Evolutionary conservation across 2,329 filamentous ascomycete species (phyloP), one percentile per base, ranked within the genome.

Genomic region (Cladosporium sp.): DNA sequence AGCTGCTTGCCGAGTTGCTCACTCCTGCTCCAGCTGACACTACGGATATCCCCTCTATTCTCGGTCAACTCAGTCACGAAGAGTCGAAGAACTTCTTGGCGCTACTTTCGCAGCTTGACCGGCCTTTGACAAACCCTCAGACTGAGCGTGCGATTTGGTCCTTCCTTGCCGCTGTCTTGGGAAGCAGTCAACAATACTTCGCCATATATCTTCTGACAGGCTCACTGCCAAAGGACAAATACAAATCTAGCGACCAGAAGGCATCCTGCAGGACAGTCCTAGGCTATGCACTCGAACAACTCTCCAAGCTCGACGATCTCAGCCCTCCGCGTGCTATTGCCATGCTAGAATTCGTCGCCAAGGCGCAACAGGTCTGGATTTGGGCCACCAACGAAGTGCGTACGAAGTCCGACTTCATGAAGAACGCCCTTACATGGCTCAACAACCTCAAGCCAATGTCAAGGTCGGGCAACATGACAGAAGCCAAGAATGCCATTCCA

Each of bases 141-240:
- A 84, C 91, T 56, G 84, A 88, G 40, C 82, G 84, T 42, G 80
- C 81, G 7, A 88, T 91, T 19, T 99, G 93, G 94, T 85, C 84
- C 59, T 87, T 99, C 68, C 85, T 97, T 55, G 89, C 92, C 2
- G 87, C 88, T 3, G 88, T 97, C 49, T 84, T 99, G 61, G 88
- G 89, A 64, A 92, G 91, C 70, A 87, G 91, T 63, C 94, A 99
- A 71, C 92, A 96, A 70, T 97, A 93, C 90, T 90, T 99, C 78
- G 90, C 93, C 0, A 90, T 96, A 62, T 96, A 92, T 69, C 81
- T 99, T 8, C 84, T 97, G 39, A 97, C 92, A 6, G 94, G 92
- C 20, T 88, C 87, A 69, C 91, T 91, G 0, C 92, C 93, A 3
- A 85, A 89, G 62, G 86, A 94, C 65, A 84, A 88, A 5, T 77